Evolutionary conservation across 805 yeast species (phyloP).

Genomic region (Wickerhamomyces xylosicus): DNA sequence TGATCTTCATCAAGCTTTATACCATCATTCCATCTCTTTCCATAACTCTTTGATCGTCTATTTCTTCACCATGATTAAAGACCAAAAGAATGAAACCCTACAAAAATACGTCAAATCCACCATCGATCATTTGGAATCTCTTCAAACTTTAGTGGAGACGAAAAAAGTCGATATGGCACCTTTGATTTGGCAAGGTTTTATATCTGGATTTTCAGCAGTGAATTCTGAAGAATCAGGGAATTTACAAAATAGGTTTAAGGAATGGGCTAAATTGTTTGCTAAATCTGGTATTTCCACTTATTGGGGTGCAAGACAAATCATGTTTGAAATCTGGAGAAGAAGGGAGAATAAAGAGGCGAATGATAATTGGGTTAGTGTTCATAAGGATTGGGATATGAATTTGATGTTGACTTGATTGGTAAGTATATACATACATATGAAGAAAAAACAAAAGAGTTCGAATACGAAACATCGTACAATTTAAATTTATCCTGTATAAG

Average conservation of each 20-base stretch:
- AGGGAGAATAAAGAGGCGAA: slow-evolving; percentile 46
- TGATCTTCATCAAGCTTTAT: slow-evolving; percentile 52
- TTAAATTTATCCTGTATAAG: too few species aligned
- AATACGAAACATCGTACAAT: too few species aligned
- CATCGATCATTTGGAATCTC: slow-evolving; percentile 49
- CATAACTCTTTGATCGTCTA: slow-evolving; percentile 64
- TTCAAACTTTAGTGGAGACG: slow-evolving; percentile 43
- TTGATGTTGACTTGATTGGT: slow-evolving; percentile 56
- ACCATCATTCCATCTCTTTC: slow-evolving; percentile 74
- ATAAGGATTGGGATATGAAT: slow-evolving; percentile 78
- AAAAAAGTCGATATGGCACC: slow-evolving; percentile 56
- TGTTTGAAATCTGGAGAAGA: slow-evolving; percentile 80
- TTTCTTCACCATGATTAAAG: slow-evolving; percentile 54
- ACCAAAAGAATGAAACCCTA: slow-evolving; percentile 41
- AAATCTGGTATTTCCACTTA: slow-evolving; percentile 63
- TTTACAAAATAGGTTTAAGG: slow-evolving; percentile 55
- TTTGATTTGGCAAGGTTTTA: slow-evolving; percentile 80
- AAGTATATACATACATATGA: too few species aligned
- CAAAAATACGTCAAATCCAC: slow-evolving; percentile 55
- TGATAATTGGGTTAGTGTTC: slow-evolving; percentile 71
- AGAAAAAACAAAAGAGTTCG: too few species aligned
- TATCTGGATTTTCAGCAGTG: slow-evolving; percentile 75
- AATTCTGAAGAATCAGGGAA: slow-evolving; percentile 23
- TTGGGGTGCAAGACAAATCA: slow-evolving; percentile 78
- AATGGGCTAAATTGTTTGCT: slow-evolving; percentile 47